Evolutionary conservation across 805 yeast species (phyloP).

Genomic region (Saitoella complicata): DNA sequence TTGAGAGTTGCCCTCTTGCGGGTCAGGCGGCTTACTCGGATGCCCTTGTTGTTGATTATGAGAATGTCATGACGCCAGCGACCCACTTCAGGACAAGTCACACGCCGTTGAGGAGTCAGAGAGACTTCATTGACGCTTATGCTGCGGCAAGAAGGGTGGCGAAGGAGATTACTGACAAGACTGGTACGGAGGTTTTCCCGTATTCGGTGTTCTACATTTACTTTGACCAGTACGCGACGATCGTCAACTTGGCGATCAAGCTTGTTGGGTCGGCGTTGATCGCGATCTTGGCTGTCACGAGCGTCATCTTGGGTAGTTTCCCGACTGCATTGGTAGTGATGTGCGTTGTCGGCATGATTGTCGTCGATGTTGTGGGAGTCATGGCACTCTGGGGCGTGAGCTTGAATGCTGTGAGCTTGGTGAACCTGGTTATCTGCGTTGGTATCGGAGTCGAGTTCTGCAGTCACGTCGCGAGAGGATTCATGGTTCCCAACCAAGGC

Average conservation of each 20-base stretch:
- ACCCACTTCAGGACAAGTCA: conserved; percentile 72
- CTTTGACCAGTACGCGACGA: conserved; percentile 71
- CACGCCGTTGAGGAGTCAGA: conserved; percentile 60
- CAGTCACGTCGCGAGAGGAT: conserved; percentile 70
- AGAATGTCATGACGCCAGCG: conserved; percentile 28
- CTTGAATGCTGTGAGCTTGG: conserved; percentile 77
- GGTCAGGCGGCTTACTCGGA: conserved; percentile 83
- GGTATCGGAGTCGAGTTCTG: conserved; percentile 93
- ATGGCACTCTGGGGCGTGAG: conserved; percentile 63
- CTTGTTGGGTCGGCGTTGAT: conserved; percentile 37
- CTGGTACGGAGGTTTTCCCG: conserved; percentile 54
- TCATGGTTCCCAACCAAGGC: conserved; percentile 31
- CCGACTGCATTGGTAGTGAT: conserved; percentile 41
- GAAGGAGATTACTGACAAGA: conserved; percentile 26
- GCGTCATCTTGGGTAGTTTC: conserved; percentile 49
- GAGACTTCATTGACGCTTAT: conserved; percentile 69
- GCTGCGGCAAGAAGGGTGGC: conserved; percentile 53
- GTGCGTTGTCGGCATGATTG: conserved; percentile 43
- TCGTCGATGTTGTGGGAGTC: conserved; percentile 62
- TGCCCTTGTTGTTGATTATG: conserved; percentile 33
- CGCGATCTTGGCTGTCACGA: conserved; percentile 36
- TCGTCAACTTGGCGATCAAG: conserved; percentile 40
- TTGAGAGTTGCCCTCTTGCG: conserved; percentile 80
- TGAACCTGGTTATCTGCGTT: conserved; percentile 77
- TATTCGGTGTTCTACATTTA: conserved; percentile 87